These are phyloP conservation scores for Termitomyces sp. DNA, from an alignment of 768 basidiomycete genomes.

Conservation along the genomic window DNA sequence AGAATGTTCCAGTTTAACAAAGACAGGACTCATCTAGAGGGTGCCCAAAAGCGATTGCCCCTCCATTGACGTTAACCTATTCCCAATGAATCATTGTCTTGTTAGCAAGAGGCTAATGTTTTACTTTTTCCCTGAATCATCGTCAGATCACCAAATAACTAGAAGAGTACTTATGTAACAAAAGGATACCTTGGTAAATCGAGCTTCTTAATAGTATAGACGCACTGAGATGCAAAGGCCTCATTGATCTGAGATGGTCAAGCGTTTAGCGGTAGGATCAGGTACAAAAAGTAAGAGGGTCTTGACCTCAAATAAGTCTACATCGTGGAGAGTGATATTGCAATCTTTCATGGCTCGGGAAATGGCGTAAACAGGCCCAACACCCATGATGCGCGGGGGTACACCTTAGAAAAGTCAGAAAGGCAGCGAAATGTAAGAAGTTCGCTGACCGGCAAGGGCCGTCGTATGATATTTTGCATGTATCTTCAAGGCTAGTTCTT, in stretches of 20 bases:
- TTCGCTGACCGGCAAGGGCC: conserved; percentile 53
- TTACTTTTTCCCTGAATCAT: conserved; percentile 36
- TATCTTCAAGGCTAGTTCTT: conserved; percentile 68
- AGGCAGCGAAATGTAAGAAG: not conserved
- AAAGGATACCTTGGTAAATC: conserved; percentile 45
- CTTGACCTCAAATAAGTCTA: conserved; percentile 77
- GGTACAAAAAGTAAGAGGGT: not conserved
- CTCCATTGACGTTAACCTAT: conserved; percentile 85
- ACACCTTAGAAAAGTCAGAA: conserved; percentile 42
- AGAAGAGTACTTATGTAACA: not conserved
- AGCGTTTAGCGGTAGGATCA: not conserved
- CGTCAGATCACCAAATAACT: not conserved
- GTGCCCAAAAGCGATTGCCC: conserved; percentile 86
- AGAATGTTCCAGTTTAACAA: conserved; percentile 1
- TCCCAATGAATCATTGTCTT: not conserved
- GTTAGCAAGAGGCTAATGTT: not conserved
- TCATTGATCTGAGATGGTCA: conserved; percentile 70
- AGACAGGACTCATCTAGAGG: conserved; percentile 64
- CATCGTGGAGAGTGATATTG: conserved; percentile 65
- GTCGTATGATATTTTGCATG: conserved; percentile 82
- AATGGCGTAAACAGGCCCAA: conserved; percentile 85
- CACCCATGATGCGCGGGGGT: conserved; percentile 83
- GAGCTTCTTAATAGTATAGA: conserved; percentile 69
- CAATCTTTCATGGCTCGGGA: conserved; percentile 68
- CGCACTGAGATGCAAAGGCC: conserved; percentile 83